Conservation (phyloP, 2,329 filamentous ascomycete species). For the Scolecobasidium constrictum region DNA sequence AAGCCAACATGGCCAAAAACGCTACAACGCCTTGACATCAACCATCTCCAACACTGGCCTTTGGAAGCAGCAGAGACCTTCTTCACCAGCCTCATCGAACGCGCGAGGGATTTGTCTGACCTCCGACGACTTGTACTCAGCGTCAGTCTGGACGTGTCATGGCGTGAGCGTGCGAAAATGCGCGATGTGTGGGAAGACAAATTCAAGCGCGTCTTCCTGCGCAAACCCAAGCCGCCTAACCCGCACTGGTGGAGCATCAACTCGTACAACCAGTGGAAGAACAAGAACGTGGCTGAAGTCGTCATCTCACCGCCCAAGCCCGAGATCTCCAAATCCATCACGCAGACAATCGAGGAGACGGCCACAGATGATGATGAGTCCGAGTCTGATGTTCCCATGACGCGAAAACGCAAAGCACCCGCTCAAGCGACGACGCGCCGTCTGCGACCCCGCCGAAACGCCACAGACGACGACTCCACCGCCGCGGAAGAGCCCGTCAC, state of each 20-base stretch:
- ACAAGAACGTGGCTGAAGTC: slow-evolving; percentile 11
- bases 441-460: slow-evolving; percentile 6
- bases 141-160: slow-evolving; percentile 66
- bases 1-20: slow-evolving; percentile 68
- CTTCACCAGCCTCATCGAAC: slow-evolving; percentile 66
- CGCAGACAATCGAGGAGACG: background rate
- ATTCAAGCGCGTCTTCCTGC: slow-evolving; percentile 56
- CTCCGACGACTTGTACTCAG: slow-evolving; percentile 64
- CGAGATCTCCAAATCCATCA: slow-evolving; percentile 9
- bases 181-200: slow-evolving; percentile 66
- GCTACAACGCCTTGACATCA: slow-evolving; percentile 61
- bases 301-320: slow-evolving; percentile 11
- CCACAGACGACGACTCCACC: background rate
- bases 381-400: background rate
- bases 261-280: slow-evolving; percentile 31
- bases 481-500: background rate
- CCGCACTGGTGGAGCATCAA: slow-evolving; percentile 30
- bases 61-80: slow-evolving; percentile 62
- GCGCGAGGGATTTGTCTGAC: slow-evolving; percentile 52
- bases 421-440: slow-evolving; percentile 1
- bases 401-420: background rate
- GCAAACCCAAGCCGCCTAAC: slow-evolving; percentile 34
- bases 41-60: slow-evolving; percentile 66
- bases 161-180: slow-evolving; percentile 73
- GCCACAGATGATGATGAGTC: slow-evolving; percentile 28